Conservation (phyloP, 768 basidiomycete genomes). For the Cantharellus cinnabarinus region DNA sequence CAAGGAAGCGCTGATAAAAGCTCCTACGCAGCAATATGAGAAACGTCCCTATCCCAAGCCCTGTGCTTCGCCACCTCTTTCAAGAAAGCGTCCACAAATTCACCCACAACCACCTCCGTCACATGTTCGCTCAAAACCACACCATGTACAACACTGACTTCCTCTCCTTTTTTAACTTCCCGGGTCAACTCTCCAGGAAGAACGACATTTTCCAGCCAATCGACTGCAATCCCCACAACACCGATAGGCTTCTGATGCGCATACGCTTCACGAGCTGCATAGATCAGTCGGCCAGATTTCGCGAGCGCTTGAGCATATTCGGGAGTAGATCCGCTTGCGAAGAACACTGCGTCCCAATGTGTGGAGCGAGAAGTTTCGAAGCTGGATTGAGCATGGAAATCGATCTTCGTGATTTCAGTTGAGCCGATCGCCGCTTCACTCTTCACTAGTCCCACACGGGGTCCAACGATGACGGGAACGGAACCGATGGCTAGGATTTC, state of each 20-base stretch:
- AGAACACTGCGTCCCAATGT: conserved; percentile 61
- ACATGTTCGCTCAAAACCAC: conserved; percentile 19
- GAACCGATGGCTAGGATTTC: conserved; percentile 33
- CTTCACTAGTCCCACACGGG: conserved; percentile 36
- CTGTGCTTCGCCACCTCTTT: conserved; percentile 20
- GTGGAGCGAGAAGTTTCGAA: conserved; percentile 67
- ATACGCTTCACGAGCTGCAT: conserved; percentile 71
- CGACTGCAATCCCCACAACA: conserved; percentile 33
- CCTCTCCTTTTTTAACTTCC: conserved; percentile 13
- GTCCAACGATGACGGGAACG: conserved; percentile 44
- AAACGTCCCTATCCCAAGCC: conserved; percentile 15
- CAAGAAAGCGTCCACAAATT: conserved; percentile 16
- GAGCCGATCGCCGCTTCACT: conserved; percentile 9
- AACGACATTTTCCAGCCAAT: conserved; percentile 17
- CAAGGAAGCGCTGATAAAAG: too few relatives aligned
- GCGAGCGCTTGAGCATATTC: conserved; percentile 35
- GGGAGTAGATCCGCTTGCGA: conserved; percentile 40
- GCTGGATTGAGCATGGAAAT: conserved; percentile 38
- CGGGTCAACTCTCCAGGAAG: conserved; percentile 19
- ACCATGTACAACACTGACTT: conserved; percentile 10
- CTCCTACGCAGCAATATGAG: conserved; percentile 6
- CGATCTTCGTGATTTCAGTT: conserved; percentile 10
- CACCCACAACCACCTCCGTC: conserved; percentile 12
- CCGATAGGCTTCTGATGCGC: conserved; percentile 73
- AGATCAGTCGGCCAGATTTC: conserved; percentile 48